phyloP scores from a whole-genome alignment of 768 basidiomycete genomes.

The Trichaptum fuscoviolaceum region DNA sequence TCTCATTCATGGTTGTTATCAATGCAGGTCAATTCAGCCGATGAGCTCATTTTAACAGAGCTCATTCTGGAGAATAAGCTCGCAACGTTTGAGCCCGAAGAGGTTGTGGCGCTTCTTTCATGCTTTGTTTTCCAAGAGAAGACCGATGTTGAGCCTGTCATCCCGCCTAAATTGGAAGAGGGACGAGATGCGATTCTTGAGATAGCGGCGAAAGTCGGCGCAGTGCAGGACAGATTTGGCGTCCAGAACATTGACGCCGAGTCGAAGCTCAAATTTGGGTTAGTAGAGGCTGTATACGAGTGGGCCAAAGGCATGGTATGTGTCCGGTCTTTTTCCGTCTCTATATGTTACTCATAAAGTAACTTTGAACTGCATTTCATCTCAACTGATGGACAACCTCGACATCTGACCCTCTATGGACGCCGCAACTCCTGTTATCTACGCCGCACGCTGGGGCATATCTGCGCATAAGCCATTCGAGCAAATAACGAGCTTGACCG shows the following conservation, averaged over 20 bases:
- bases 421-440: neutral
- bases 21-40: constrained; percentile 94
- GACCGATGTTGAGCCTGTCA: constrained; percentile 80
- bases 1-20: constrained; percentile 3
- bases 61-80: constrained; percentile 94
- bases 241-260: constrained; percentile 78
- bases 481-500: constrained; percentile 88
- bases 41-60: constrained; percentile 93
- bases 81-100: constrained; percentile 86
- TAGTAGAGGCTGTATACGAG: constrained; percentile 96
- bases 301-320: constrained; percentile 98
- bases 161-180: constrained; percentile 74
- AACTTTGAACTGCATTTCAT: neutral
- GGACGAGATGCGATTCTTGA: constrained; percentile 74
- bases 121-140: constrained; percentile 99
- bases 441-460: neutral
- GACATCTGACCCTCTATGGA: neutral
- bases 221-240: constrained; percentile 75
- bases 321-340: constrained; percentile 5
- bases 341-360: neutral
- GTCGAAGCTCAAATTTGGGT: constrained; percentile 78
- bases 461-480: constrained; percentile 72
- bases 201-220: constrained; percentile 73
- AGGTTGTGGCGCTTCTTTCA: constrained; percentile 92
- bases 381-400: neutral